These are phyloP conservation scores for Ophiostoma fasciatum DNA, from an alignment of 2,329 filamentous ascomycete genomes.

Conservation along the genomic window DNA sequence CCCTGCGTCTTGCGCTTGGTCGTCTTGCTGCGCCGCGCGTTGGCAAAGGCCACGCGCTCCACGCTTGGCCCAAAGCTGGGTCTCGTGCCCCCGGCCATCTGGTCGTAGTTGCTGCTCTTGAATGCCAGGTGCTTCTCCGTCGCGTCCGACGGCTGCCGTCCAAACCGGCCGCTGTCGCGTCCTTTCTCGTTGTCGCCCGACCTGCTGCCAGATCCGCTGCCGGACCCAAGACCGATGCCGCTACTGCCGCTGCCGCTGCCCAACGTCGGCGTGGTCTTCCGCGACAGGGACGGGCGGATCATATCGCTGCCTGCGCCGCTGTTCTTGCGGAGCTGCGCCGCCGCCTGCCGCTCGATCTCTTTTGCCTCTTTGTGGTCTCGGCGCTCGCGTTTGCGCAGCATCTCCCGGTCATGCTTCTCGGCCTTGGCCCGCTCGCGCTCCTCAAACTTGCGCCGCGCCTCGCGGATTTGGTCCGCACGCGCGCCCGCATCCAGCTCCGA, in stretches of 20 bases:
- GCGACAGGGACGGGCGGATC: conserved; percentile 9
- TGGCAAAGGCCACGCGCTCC: conserved; percentile 30
- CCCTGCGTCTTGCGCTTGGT: conserved; percentile 46
- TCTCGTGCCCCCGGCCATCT: conserved; percentile 19
- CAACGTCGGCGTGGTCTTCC: conserved; percentile 14
- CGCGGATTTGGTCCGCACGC: conserved; percentile 41
- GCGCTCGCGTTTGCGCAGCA: conserved; percentile 42
- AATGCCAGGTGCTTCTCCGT: conserved; percentile 33
- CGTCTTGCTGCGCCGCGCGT: conserved; percentile 26
- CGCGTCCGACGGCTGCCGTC: conserved; percentile 18
- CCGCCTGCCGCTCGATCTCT: conserved; percentile 31
- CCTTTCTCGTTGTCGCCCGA: conserved; percentile 9
- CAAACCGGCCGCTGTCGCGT: conserved; percentile 1
- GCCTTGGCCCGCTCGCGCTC: conserved; percentile 46
- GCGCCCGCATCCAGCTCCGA: conserved; percentile 41
- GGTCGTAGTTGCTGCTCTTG: conserved; percentile 31
- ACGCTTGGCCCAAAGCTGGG: conserved; percentile 22
- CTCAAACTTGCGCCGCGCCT: conserved; percentile 47
- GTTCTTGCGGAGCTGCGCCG: conserved; percentile 23
- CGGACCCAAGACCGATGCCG: too few species aligned
- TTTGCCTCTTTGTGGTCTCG: conserved; percentile 41
- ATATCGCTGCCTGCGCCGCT: conserved; percentile 17
- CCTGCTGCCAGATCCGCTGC: conserved; percentile 6
- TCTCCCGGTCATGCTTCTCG: conserved; percentile 45
- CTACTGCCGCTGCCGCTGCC: conserved; percentile 9